Conservation (phyloP, 163 green algal genomes). For the Coccomyxa subellipsoidea region DNA sequence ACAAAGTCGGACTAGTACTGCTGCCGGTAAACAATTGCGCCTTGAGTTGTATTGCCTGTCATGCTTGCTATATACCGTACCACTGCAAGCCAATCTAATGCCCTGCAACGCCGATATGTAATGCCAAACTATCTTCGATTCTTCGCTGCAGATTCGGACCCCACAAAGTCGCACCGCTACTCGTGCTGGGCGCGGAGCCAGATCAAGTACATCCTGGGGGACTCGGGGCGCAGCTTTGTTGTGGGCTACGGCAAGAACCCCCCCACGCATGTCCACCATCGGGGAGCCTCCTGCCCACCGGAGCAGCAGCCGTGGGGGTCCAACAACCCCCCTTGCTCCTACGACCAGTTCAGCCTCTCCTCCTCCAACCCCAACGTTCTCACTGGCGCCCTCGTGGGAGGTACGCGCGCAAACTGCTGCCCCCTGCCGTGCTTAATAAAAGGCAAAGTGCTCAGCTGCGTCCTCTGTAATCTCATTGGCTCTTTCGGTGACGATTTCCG, state of each 20-base stretch:
- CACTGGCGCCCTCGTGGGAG: conserved; percentile 37
- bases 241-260: conserved; percentile 39
- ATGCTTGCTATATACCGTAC: too few relatives aligned
- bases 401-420: not conserved
- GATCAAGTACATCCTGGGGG: conserved; percentile 40
- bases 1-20: too few relatives aligned
- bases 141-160: conserved; percentile 22
- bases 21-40: too few relatives aligned
- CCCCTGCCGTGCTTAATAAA: too few relatives aligned
- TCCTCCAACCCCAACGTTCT: conserved; percentile 32
- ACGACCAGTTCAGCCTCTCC: conserved; percentile 19
- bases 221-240: conserved; percentile 33
- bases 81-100: too few relatives aligned
- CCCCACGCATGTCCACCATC: conserved; percentile 29
- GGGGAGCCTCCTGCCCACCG: conserved; percentile 29
- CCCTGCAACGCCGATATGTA: too few relatives aligned
- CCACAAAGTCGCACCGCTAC: conserved; percentile 10
- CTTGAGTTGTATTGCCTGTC: too few relatives aligned
- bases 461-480: not conserved
- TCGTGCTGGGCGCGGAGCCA: conserved; percentile 27
- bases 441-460: too few relatives aligned
- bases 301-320: not conserved
- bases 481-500: not conserved
- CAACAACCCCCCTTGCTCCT: conserved; percentile 23
- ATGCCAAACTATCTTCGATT: too few relatives aligned